phyloP scores from a whole-genome alignment of 352 stramenopile species.

The Pythium oligandrum region DNA sequence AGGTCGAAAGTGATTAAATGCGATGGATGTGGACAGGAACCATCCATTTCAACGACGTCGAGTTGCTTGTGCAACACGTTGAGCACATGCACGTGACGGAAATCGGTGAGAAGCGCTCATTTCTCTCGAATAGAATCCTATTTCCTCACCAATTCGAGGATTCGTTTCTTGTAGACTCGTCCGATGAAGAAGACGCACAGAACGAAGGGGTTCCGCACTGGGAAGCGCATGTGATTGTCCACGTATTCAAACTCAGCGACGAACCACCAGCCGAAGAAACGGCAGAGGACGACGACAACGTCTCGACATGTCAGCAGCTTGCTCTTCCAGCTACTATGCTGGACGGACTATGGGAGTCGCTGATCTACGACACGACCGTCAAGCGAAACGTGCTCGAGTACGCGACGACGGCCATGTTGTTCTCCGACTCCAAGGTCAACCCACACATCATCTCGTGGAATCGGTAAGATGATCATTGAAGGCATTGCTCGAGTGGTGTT shows the following conservation, averaged over 20 bases:
- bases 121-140: background rate
- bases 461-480: conserved; percentile 24
- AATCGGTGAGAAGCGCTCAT: conserved; percentile 15
- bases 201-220: conserved; percentile 16
- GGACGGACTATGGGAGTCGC: conserved; percentile 75
- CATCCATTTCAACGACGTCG: conserved; percentile 18
- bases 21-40: conserved; percentile 18
- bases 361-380: conserved; percentile 80
- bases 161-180: conserved; percentile 4
- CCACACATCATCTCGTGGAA: conserved; percentile 90
- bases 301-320: conserved; percentile 75
- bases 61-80: conserved; percentile 29
- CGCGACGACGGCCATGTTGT: conserved; percentile 87
- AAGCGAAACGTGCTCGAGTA: conserved; percentile 87
- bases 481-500: background rate
- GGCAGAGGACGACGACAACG: conserved; percentile 73
- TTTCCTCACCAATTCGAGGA: background rate
- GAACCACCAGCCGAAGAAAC: conserved; percentile 68
- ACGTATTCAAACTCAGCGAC: conserved; percentile 74
- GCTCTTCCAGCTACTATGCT: conserved; percentile 60
- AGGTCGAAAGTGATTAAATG: conserved; percentile 5
- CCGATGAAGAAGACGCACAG: conserved; percentile 2
- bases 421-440: conserved; percentile 82
- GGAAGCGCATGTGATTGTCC: conserved; percentile 43
- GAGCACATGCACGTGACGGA: conserved; percentile 37